A percentile compares a stretch with the other conserved stretches of the same genome.
Evolutionary conservation across 2,329 filamentous ascomycete species (phyloP).

Genomic region (Didymosphaeria variabile): DNA sequence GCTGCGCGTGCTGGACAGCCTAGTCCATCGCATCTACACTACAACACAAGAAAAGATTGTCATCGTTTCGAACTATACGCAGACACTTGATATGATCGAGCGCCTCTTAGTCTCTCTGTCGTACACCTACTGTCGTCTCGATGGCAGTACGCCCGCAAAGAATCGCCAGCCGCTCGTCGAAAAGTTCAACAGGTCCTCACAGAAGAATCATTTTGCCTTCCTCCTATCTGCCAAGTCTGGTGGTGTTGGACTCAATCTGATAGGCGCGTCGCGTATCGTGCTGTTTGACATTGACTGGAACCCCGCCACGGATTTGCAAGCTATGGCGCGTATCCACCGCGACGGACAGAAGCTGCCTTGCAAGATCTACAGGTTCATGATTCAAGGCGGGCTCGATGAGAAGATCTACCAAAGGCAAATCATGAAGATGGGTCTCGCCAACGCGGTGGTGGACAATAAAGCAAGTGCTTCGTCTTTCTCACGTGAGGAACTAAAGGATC

Average conservation of each 20-base stretch:
- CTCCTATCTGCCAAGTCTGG: conserved; percentile 77
- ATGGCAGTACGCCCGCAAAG: conserved; percentile 70
- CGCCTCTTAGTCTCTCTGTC: conserved; percentile 67
- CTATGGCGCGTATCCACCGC: conserved; percentile 78
- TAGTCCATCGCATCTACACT: conserved; percentile 68
- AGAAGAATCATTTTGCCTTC: conserved; percentile 70
- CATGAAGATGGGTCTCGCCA: conserved; percentile 74
- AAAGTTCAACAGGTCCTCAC: conserved; percentile 70
- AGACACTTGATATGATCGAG: conserved; percentile 73
- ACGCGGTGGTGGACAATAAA: conserved; percentile 76
- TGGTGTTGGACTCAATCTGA: conserved; percentile 74
- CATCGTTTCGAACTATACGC: conserved; percentile 79
- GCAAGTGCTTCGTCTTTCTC: conserved; percentile 69
- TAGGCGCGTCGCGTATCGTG: conserved; percentile 73
- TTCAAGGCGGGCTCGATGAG: conserved; percentile 75
- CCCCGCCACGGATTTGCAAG: conserved; percentile 75
- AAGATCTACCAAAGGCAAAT: conserved; percentile 79
- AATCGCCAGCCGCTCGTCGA: conserved; percentile 75
- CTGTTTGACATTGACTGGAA: conserved; percentile 82
- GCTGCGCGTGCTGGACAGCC: conserved; percentile 71
- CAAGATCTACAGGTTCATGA: conserved; percentile 74
- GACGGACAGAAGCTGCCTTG: conserved; percentile 75
- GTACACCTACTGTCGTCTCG: conserved; percentile 72
- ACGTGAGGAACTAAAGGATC: conserved; percentile 69
- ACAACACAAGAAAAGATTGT: conserved; percentile 75